These are phyloP conservation scores for Boletus edulis DNA, from an alignment of 768 basidiomycete genomes.

Conservation along the genomic window DNA sequence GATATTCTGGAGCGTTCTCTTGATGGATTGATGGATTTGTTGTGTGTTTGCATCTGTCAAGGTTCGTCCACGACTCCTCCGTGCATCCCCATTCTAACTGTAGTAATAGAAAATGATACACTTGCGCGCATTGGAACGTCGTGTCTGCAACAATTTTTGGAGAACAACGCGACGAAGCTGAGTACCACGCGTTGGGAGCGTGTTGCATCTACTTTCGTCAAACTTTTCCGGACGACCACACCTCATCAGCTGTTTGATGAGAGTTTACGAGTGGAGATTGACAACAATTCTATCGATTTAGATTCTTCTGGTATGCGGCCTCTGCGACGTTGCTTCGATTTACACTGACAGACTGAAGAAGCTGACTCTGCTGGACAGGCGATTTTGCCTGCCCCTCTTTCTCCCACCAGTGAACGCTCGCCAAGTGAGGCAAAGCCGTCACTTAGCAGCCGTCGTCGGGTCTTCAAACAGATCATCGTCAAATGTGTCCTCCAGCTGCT, in stretches of 20 bases:
- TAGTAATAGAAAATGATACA: conserved; percentile 86
- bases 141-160: conserved; percentile 93
- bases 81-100: conserved; percentile 2
- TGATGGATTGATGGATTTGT: conserved; percentile 88
- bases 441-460: conserved; percentile 68
- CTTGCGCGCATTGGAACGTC: conserved; percentile 97
- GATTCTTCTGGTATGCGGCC: conserved; percentile 41
- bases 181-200: conserved; percentile 85
- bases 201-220: conserved; percentile 89
- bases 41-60: conserved; percentile 98
- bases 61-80: conserved; percentile 46
- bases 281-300: conserved; percentile 52
- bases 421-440: conserved; percentile 51
- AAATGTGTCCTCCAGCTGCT: conserved; percentile 98
- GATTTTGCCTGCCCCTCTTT: conserved; percentile 86
- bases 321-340: neutral
- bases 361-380: conserved; percentile 59
- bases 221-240: conserved; percentile 96
- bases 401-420: conserved; percentile 61
- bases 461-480: conserved; percentile 98
- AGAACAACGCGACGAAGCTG: conserved; percentile 88
- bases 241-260: conserved; percentile 98
- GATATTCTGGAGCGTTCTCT: conserved; percentile 85
- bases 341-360: conserved; percentile 5
- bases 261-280: conserved; percentile 80